These are phyloP conservation scores for Stemphylium lycopersici DNA, from an alignment of 2,329 filamentous ascomycete genomes.

Conservation along the genomic window DNA sequence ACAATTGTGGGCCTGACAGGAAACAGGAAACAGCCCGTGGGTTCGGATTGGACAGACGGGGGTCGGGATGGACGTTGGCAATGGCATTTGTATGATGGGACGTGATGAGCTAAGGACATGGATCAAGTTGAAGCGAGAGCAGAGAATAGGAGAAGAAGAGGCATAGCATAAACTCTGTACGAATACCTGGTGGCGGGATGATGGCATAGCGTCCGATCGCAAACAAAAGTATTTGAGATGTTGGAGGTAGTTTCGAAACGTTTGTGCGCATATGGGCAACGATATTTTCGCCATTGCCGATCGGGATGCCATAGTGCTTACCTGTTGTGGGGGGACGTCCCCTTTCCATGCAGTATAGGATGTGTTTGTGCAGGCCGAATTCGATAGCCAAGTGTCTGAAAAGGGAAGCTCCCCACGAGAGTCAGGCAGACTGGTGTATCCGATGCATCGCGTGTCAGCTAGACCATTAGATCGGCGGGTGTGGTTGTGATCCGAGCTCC, in stretches of 20 bases:
- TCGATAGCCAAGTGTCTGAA: neutral
- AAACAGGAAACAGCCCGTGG: conserved; percentile 8
- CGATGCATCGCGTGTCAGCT: neutral
- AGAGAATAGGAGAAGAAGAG: conserved; percentile 1
- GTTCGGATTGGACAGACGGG: neutral
- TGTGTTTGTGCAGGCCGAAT: neutral
- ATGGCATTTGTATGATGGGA: neutral
- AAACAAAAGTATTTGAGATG: conserved; percentile 1
- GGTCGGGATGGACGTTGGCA: neutral
- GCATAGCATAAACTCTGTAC: conserved; percentile 8
- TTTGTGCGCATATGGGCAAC: neutral
- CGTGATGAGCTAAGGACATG: neutral
- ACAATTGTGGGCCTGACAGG: conserved; percentile 7
- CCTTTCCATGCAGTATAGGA: neutral
- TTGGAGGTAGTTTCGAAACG: conserved; percentile 16
- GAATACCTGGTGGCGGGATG: neutral
- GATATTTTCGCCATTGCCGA: neutral
- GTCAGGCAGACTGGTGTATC: neutral
- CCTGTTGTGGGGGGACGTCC: neutral
- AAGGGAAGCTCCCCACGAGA: neutral
- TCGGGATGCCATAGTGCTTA: neutral
- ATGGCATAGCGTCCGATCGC: neutral
- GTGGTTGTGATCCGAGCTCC: neutral
- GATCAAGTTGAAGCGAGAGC: neutral
- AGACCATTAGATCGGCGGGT: neutral